Evolutionary conservation across 768 basidiomycete genomes (phyloP), one percentile per base, ranked within the genome.

Genomic region (Amanita rubescens): DNA sequence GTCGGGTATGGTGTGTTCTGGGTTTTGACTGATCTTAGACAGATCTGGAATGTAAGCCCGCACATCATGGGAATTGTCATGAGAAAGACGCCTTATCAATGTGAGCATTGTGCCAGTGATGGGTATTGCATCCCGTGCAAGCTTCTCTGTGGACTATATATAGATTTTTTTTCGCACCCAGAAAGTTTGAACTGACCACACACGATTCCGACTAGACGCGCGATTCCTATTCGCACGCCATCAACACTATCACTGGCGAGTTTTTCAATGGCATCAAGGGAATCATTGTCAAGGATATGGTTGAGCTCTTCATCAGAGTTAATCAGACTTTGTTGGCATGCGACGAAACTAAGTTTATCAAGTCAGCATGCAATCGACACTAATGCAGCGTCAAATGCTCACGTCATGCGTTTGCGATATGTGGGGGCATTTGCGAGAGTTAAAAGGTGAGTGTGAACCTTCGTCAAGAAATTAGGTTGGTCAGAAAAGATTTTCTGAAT

Each of bases 191-290:
- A 71, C 81, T 63, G 67, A 87, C 87, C 76, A 58, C 70, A 74
- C 25, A 83, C 64, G 45, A 67, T 60, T 46, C 80, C 80, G 38
- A 84, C 68, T 43, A 91, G 76, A 46, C 92, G 79, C n/a, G 94
- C 85, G 2, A 92, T 76, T 6, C 83, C 87, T 53, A 96, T 91
- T 43, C 92, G 79, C 32, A 96, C 92, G 56, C 91, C 93, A 48
- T 88, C 75, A 11, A 95, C 82, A 33, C 64, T 62, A 62, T 97
- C 94, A 30, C 71, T 63, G 4, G 80, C 78, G 38, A 94, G 73
- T 41, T 64, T 60, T 24, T 72, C 67, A 17, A 94, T 67, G n/a
- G 73, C 68, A 53, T 72, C 65, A 69, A 90, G 78, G 56, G 82
- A 78, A 58, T 64, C 67, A 58, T 72, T 75, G 60, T 75, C 78